phyloP scores from a whole-genome alignment of 1,284 basidiomycete species.

The Ganoderma resinaceum region DNA sequence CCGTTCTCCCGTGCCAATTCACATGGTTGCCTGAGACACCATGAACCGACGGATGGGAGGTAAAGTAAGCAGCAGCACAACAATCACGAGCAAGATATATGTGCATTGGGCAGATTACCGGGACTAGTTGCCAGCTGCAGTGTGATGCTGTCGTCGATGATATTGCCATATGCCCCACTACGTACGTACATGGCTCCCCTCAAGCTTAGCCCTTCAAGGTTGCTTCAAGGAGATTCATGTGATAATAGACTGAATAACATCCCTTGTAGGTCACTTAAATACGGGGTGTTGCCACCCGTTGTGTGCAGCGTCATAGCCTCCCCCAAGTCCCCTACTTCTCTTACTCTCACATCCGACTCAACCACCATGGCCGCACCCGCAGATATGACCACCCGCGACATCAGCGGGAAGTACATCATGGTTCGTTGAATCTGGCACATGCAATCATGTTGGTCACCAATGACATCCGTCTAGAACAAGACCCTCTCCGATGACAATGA shows the following conservation, averaged over 20 bases:
- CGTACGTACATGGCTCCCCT: conserved; percentile 1
- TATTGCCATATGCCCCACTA: conserved; percentile 5
- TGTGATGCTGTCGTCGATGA: conserved; percentile 20
- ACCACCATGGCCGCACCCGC: conserved; percentile 57
- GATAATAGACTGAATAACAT: conserved; percentile 15
- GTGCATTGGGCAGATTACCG: background rate
- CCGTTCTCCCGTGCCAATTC: background rate
- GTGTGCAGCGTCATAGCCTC: background rate
- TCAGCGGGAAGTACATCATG: conserved; percentile 50
- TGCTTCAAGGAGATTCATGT: conserved; percentile 21
- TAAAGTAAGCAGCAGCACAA: background rate
- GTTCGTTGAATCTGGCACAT: conserved; percentile 19
- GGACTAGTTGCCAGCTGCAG: no score
- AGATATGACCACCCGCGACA: conserved; percentile 55
- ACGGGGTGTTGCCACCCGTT: background rate
- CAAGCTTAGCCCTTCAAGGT: background rate
- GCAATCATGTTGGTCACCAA: background rate
- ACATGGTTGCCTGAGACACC: background rate
- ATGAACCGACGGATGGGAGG: background rate
- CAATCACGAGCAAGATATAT: background rate
- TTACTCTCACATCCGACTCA: conserved; percentile 2
- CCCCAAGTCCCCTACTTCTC: background rate
- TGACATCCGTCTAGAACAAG: conserved; percentile 53
- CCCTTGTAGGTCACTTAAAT: conserved; percentile 20
- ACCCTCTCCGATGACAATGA: conserved; percentile 61